Percentiles rank a stretch among this genome's conserved stretches.
phyloP scores from a whole-genome alignment of 768 basidiomycete genomes.

The Leccinum sublutescens region DNA sequence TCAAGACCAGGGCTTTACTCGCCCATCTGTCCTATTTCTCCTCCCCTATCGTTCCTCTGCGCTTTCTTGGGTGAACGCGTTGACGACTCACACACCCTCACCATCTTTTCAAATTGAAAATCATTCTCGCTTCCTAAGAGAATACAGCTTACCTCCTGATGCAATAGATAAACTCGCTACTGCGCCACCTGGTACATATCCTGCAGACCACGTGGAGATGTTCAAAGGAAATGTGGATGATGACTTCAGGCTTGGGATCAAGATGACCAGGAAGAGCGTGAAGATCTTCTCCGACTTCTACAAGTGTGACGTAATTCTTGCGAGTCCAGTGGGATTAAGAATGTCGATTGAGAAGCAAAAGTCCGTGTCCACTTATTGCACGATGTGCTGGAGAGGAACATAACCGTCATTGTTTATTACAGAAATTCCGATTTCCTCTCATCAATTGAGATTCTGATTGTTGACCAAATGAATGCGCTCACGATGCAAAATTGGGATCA shows the following conservation, averaged over 20 bases:
- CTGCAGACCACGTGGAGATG: constrained; percentile 85
- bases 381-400: not conserved
- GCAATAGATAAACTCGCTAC: constrained; percentile 76
- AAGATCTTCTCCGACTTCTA: constrained; percentile 93
- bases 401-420: constrained; percentile 3
- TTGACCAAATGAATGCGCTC: constrained; percentile 91
- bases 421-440: constrained; percentile 90
- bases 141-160: constrained; percentile 81
- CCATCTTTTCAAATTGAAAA: constrained; percentile 85
- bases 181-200: constrained; percentile 75
- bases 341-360: constrained; percentile 94
- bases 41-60: constrained; percentile 93
- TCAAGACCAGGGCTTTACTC: constrained; percentile 97
- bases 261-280: constrained; percentile 88
- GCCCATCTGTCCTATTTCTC: constrained; percentile 89
- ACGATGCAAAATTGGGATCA: constrained; percentile 99
- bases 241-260: constrained; percentile 88
- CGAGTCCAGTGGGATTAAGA: constrained; percentile 89
- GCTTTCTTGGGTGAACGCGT: constrained; percentile 74
- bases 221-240: constrained; percentile 98
- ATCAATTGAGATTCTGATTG: constrained; percentile 87
- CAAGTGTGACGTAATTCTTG: constrained; percentile 85
- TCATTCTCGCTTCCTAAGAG: constrained; percentile 71
- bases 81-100: constrained; percentile 73
- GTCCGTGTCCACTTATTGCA: constrained; percentile 43